Percentiles rank a stretch among this genome's conserved stretches.
phyloP scores from a whole-genome alignment of 139 green algal genomes.

The Chlamydomonas eustigma region DNA sequence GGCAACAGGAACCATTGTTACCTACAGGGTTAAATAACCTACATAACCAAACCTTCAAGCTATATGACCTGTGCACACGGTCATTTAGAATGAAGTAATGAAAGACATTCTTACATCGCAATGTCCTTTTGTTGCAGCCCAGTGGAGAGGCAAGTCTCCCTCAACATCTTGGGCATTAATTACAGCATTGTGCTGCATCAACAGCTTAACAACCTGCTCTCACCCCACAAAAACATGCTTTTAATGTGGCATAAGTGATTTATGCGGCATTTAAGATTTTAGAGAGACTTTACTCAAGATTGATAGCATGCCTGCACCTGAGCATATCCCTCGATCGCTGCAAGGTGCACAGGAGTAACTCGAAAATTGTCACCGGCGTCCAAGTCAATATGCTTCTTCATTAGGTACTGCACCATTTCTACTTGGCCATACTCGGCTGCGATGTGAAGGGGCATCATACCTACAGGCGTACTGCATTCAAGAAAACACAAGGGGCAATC shows the following conservation, averaged over 20 bases:
- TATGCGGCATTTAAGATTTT: too few relatives aligned
- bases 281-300: too few relatives aligned
- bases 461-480: too few relatives aligned
- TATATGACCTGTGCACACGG: too few relatives aligned
- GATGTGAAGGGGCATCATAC: not conserved
- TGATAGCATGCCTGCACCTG: too few relatives aligned
- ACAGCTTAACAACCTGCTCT: not conserved
- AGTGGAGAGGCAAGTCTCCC: conserved; percentile 46
- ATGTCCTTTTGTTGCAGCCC: conserved; percentile 38
- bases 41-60: too few relatives aligned
- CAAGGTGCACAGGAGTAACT: conserved; percentile 44
- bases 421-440: conserved; percentile 2
- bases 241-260: too few relatives aligned
- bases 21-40: too few relatives aligned
- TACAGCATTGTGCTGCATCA: not conserved
- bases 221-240: too few relatives aligned
- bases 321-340: conserved; percentile 33
- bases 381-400: conserved; percentile 42
- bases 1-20: too few relatives aligned
- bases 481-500: too few relatives aligned
- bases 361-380: conserved; percentile 41
- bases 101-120: not conserved
- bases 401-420: conserved; percentile 29
- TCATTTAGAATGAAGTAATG: too few relatives aligned
- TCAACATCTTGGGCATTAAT: not conserved